Conservation (phyloP, 345 rosid genomes). For the Eucalyptus curtisii region DNA sequence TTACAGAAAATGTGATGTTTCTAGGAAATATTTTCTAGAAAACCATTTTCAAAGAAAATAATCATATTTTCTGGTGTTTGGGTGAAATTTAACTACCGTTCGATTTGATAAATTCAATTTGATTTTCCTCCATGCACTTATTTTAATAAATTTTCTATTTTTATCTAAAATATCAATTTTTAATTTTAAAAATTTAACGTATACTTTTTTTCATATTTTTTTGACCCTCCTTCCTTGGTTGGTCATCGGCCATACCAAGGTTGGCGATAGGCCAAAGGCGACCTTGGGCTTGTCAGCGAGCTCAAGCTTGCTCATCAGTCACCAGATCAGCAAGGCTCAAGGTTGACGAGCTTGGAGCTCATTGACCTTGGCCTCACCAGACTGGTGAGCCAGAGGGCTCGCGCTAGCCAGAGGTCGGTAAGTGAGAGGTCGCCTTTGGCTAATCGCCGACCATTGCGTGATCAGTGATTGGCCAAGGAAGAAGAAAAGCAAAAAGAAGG, state of each 20-base stretch:
- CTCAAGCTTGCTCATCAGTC: too few relatives aligned
- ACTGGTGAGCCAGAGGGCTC: too few relatives aligned
- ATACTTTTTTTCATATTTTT: too few relatives aligned
- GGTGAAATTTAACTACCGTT: accelerated
- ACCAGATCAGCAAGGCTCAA: accelerated
- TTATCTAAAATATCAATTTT: accelerated
- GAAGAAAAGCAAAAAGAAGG: too few relatives aligned
- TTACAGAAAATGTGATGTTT: accelerated
- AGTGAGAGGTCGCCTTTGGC: too few relatives aligned
- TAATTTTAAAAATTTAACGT: too few relatives aligned
- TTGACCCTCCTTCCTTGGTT: accelerated
- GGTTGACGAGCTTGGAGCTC: accelerated
- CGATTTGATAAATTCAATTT: accelerated
- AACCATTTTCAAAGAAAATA: too few relatives aligned
- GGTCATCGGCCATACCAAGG: accelerated
- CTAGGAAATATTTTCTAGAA: accelerated
- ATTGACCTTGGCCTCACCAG: accelerated
- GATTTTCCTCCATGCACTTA: too few relatives aligned
- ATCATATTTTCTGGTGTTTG: accelerated
- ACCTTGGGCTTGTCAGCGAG: accelerated
- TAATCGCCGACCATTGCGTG: accelerated
- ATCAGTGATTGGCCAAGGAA: accelerated
- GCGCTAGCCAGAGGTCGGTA: accelerated
- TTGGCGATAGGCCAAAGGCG: accelerated
- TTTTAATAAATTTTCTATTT: too few relatives aligned